Percentiles rank a stretch among this genome's conserved stretches.
phyloP scores from a whole-genome alignment of 768 basidiomycete genomes.

The Cystofilobasidium capitatum region DNA sequence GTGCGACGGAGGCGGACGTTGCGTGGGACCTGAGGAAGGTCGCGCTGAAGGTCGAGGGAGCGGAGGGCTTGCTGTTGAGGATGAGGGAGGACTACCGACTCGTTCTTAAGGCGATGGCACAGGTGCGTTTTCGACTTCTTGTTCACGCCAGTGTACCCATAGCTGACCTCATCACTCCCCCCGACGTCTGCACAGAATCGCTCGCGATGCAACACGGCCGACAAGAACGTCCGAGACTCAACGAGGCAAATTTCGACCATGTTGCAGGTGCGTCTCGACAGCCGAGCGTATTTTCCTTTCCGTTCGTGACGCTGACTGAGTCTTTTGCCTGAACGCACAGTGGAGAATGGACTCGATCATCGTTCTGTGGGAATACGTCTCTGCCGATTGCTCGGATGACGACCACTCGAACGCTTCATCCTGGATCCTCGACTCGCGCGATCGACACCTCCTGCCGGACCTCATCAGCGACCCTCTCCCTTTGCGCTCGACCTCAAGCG shows the following conservation, averaged over 20 bases:
- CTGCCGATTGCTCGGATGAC: conserved; percentile 2
- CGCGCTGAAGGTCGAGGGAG: not conserved
- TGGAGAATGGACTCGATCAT: conserved; percentile 7
- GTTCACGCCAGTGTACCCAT: not conserved
- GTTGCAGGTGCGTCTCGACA: not conserved
- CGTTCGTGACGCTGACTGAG: not conserved
- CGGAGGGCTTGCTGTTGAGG: not conserved
- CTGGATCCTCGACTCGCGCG: conserved; percentile 11
- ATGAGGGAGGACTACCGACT: not conserved
- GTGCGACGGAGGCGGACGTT: not conserved
- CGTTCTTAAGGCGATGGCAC: not conserved
- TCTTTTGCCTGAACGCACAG: not conserved
- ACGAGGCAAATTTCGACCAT: not conserved
- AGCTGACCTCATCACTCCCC: not conserved
- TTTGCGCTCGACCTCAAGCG: not conserved
- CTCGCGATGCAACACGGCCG: not conserved
- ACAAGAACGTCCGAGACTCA: not conserved
- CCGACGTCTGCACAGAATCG: not conserved
- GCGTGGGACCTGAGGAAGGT: not conserved
- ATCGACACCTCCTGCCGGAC: not conserved
- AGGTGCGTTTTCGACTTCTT: not conserved
- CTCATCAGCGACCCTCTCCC: conserved; percentile 14
- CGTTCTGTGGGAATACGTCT: conserved; percentile 16
- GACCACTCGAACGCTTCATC: not conserved
- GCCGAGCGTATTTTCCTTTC: no score